Base-by-base conservation (phyloP, 495 filamentous ascomycete genomes). In the Tricharina praecox region DNA sequence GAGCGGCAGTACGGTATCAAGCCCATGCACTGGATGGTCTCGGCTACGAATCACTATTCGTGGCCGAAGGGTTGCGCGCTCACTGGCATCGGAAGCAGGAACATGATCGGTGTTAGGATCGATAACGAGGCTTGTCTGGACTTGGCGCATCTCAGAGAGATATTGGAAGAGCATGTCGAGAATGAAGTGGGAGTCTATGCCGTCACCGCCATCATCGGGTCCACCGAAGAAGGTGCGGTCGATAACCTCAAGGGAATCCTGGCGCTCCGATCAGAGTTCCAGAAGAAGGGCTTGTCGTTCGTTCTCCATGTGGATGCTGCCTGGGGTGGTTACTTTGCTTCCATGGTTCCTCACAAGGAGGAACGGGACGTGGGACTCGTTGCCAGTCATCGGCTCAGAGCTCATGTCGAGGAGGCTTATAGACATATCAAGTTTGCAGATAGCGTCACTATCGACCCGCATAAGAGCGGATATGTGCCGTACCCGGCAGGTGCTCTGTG, bases 311-410 rank as follows among this genome's bases (percentile, higher is more conserved):
- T 56, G 4, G 69, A 43, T 52, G 67, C 66, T 3, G 68, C 68
- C 0, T 72, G 69, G 70, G 68, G 69, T 20, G 69, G 69, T 3
- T 73, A 72, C 48, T 71, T 73, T 51, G 55, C 58, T 45, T 59
- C 65, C 0, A 67, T 69, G 57, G 47, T 59, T 64, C 0, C 68
- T 68, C 52, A 46, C 15, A 54, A 50, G 15, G 18, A 16, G 35
- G 35, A 38, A 7, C 7, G 18, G 11, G 5, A 26, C 23, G 2
- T 10, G 37, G 20, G 2, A 2, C 18, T 18, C 2, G 7, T 18
- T 9, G 20, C 3, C 20, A n/a, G 40, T 43, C 3, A 11, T 40
- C 15, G 7, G 15, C 20, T 40, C 24, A 21, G 18, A 19, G 9
- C 21, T 43, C 40, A 13, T 19, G 26, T 11, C n/a, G 40, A 43